These are phyloP conservation scores for Escallonia rubra DNA, from an alignment of 129 eudicot species.

Conservation along the genomic window DNA sequence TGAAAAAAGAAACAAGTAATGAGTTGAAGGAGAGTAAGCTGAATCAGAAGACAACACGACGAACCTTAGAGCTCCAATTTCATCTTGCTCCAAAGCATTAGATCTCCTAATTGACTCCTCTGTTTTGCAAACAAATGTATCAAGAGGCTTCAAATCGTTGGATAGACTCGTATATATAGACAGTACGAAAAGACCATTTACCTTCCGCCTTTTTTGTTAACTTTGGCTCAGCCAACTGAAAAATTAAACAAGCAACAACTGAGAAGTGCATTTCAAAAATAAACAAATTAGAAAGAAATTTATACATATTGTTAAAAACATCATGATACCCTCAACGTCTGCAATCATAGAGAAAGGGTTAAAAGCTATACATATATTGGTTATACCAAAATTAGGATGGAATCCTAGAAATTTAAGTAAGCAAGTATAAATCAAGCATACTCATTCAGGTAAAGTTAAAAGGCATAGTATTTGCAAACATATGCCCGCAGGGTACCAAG, in stretches of 20 bases:
- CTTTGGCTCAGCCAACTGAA: slow-evolving; percentile 67
- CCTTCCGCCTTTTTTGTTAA: slow-evolving; percentile 82
- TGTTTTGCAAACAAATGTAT: slow-evolving; percentile 28
- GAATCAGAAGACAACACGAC: slow-evolving; percentile 8
- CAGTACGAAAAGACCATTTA: slow-evolving; percentile 12
- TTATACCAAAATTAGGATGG: no score
- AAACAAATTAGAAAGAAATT: no score
- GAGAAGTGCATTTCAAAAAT: no score
- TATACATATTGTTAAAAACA: no score
- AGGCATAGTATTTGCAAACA: no score
- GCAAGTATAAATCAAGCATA: no score
- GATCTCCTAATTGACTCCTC: slow-evolving; percentile 93
- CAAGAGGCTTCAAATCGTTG: slow-evolving; percentile 4
- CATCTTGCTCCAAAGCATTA: slow-evolving; percentile 70
- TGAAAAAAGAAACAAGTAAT: not conserved
- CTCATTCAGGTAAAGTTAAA: no score
- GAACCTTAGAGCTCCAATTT: slow-evolving; percentile 63
- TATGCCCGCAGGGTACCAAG: no score
- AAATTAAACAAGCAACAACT: not conserved
- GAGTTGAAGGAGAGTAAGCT: not conserved
- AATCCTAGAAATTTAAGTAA: no score
- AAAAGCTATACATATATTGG: no score
- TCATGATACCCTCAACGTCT: no score
- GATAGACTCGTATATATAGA: not conserved
- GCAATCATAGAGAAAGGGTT: no score